These are phyloP conservation scores for Colletotrichum destructivum DNA, from an alignment of 2,329 filamentous ascomycete species.

Conservation along the genomic window DNA sequence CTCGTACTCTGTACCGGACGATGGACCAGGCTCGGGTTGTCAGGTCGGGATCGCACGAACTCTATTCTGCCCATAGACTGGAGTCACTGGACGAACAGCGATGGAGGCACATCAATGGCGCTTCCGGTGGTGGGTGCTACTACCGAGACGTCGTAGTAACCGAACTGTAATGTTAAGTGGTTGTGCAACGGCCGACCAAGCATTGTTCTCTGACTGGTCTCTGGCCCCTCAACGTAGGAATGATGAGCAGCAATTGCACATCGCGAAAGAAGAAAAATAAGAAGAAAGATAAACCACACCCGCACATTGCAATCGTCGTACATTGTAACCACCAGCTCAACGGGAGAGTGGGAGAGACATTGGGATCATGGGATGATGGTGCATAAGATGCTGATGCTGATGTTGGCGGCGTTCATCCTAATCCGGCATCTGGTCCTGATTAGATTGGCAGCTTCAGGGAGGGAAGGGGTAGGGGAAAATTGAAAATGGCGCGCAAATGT, in stretches of 20 bases:
- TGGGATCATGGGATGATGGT: background rate
- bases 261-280: too few relatives aligned
- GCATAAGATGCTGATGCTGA: slow-evolving; percentile 1
- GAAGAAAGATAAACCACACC: background rate
- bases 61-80: slow-evolving; percentile 4
- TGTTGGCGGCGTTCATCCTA: background rate
- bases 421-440: background rate
- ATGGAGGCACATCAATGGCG: background rate
- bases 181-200: background rate
- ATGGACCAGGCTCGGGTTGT: slow-evolving; percentile 18
- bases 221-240: background rate
- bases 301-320: background rate
- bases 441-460: background rate
- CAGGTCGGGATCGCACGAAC: slow-evolving; percentile 38
- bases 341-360: background rate
- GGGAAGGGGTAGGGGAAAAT: background rate
- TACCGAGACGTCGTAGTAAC: slow-evolving; percentile 1
- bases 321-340: background rate
- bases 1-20: slow-evolving; percentile 40
- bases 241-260: background rate
- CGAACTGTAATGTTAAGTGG: background rate
- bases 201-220: background rate
- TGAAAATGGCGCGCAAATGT: slow-evolving; percentile 10
- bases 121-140: background rate
- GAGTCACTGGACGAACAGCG: background rate